Conservation (phyloP, 139 green algal genomes). For the Micractinium conductrix region DNA sequence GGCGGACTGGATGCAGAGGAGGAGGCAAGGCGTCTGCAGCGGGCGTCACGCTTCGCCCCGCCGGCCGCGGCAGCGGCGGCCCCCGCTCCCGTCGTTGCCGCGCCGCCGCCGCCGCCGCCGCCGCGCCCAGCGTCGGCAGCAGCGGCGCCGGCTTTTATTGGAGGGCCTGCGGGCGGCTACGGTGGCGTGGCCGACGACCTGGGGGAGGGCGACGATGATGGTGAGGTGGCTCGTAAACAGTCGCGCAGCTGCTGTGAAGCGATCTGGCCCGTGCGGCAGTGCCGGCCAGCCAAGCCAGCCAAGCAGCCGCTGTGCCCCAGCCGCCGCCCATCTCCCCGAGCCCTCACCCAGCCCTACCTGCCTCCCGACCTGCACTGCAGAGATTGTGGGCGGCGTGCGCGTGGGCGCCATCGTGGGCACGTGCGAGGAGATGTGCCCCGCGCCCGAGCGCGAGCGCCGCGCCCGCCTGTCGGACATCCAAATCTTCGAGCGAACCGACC, state of each 20-base stretch:
- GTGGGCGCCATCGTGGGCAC: conserved; percentile 51
- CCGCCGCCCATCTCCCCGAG: no score
- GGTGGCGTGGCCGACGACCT: not conserved
- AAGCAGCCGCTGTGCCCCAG: no score
- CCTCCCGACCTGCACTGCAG: not conserved
- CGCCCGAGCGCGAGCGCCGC: conserved; percentile 58
- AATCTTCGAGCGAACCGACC: conserved; percentile 71
- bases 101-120: not conserved
- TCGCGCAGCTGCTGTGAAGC: no score
- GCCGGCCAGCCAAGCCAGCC: no score
- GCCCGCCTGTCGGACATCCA: conserved; percentile 64
- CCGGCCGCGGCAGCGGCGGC: not conserved
- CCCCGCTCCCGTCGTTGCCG: not conserved
- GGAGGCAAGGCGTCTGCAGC: conserved; percentile 14
- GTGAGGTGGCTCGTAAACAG: no score
- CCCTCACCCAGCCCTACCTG: not conserved
- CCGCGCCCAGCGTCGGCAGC: not conserved
- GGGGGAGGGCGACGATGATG: not conserved
- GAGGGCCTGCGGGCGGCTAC: not conserved
- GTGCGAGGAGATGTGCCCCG: conserved; percentile 80
- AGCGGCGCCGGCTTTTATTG: not conserved
- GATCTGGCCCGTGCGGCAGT: no score
- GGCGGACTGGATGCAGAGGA: conserved; percentile 6
- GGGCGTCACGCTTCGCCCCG: conserved; percentile 29
- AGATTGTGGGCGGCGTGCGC: not conserved